Conservation (phyloP, 1,139 yeast species). For the Taiozyma sp. region DNA sequence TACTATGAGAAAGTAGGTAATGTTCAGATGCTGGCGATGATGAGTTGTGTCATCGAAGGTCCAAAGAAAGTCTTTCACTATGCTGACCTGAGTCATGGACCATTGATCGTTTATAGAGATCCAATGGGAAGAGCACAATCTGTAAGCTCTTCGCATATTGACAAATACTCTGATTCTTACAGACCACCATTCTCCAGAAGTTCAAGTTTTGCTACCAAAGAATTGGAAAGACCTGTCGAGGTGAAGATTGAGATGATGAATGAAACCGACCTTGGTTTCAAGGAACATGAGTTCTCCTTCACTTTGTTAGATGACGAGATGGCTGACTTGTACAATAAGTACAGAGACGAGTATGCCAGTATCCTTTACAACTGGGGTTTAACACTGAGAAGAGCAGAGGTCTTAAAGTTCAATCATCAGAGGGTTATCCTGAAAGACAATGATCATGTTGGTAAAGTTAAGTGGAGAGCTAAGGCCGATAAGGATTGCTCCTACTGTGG, state of each 20-base stretch:
- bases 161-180: slow-evolving; percentile 13
- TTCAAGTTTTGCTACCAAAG: slow-evolving; percentile 18
- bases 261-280: slow-evolving; percentile 50
- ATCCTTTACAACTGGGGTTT: slow-evolving; percentile 81
- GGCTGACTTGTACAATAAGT: slow-evolving; percentile 40
- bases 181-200: slow-evolving; percentile 19
- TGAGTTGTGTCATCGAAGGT: slow-evolving; percentile 54
- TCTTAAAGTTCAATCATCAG: slow-evolving; percentile 66
- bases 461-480: slow-evolving; percentile 15
- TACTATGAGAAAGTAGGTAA: slow-evolving; percentile 65
- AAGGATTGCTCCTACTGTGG: slow-evolving; percentile 62
- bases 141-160: slow-evolving; percentile 13
- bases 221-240: slow-evolving; percentile 20
- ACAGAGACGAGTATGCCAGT: slow-evolving; percentile 76
- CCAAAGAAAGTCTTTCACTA: slow-evolving; percentile 2
- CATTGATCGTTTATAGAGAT: slow-evolving; percentile 1
- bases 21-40: slow-evolving; percentile 87
- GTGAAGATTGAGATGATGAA: slow-evolving; percentile 53
- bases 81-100: neutral
- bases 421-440: slow-evolving; percentile 9
- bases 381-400: slow-evolving; percentile 70
- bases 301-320: slow-evolving; percentile 47
- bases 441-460: slow-evolving; percentile 21
- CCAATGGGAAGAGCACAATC: slow-evolving; percentile 17
- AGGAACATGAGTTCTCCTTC: slow-evolving; percentile 40